phyloP scores from a whole-genome alignment of 23 red algal genomes.

The Chondrus crispus region DNA sequence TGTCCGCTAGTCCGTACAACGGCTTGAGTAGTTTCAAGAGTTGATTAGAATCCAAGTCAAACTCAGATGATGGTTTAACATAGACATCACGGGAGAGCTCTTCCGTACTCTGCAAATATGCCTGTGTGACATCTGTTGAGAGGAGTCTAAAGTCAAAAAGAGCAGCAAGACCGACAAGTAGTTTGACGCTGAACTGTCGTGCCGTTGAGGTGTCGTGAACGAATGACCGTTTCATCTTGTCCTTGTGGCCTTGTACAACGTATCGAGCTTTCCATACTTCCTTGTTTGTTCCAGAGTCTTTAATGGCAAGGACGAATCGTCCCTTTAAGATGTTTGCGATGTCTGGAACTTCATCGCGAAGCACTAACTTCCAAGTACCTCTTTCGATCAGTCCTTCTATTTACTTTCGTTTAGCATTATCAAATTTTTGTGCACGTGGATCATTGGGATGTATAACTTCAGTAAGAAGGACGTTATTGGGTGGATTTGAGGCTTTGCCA shows the following conservation, averaged over 20 bases:
- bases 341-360: background rate
- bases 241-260: constrained; percentile 4
- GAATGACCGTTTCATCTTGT: background rate
- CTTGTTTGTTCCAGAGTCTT: background rate
- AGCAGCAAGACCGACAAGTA: background rate
- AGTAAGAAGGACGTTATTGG: too few relatives aligned
- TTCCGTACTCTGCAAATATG: constrained; percentile 10
- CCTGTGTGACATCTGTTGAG: constrained; percentile 10
- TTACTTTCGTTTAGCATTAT: background rate
- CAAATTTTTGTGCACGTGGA: too few relatives aligned
- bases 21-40: background rate
- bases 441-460: too few relatives aligned
- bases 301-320: background rate
- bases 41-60: background rate
- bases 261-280: background rate
- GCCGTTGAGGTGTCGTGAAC: background rate
- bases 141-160: background rate
- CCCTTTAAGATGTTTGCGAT: background rate
- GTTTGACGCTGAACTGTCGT: background rate
- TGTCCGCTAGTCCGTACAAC: background rate
- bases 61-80: background rate
- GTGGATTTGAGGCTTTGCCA: too few relatives aligned
- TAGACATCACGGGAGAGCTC: background rate
- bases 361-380: background rate
- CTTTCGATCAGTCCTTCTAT: background rate